Percentiles rank a stretch among this genome's conserved stretches.
Conservation (phyloP, 768 basidiomycete genomes). For the Cytidiella melzeri region DNA sequence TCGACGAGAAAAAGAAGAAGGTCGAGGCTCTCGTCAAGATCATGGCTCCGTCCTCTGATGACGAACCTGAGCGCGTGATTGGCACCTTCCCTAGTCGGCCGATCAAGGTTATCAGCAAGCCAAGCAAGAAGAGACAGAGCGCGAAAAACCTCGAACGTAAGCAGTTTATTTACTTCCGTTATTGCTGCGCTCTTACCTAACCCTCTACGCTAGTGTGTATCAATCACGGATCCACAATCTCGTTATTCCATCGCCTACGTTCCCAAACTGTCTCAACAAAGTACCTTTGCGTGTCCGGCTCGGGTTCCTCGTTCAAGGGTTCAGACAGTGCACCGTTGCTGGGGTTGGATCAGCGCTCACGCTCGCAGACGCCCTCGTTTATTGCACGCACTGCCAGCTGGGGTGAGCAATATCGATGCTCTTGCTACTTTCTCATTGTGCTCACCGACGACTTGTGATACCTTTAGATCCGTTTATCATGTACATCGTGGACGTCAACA, state of each 20-base stretch:
- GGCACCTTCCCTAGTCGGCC: constrained; percentile 88
- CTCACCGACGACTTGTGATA: constrained; percentile 10
- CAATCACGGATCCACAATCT: constrained; percentile 92
- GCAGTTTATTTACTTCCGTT: constrained; percentile 28
- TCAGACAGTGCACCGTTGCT: constrained; percentile 86
- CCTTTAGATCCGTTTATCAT: constrained; percentile 83
- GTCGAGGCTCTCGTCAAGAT: constrained; percentile 91
- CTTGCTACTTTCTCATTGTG: constrained; percentile 8
- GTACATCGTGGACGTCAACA: constrained; percentile 94
- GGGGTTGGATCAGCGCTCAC: constrained; percentile 68
- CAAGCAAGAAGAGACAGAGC: constrained; percentile 93
- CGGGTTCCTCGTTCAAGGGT: constrained; percentile 86
- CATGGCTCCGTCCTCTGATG: constrained; percentile 71
- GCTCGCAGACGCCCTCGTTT: constrained; percentile 76
- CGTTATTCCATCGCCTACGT: constrained; percentile 91
- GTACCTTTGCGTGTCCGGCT: constrained; percentile 93
- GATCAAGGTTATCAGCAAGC: constrained; percentile 99
- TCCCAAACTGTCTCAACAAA: constrained; percentile 96
- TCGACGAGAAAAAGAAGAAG: constrained; percentile 92
- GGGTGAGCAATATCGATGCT: constrained; percentile 45
- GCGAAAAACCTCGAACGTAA: constrained; percentile 88
- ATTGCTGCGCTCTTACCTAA: constrained; percentile 10
- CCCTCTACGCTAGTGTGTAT: constrained; percentile 64
- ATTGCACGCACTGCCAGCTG: constrained; percentile 87
- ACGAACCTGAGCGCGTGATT: constrained; percentile 76